Conservation (phyloP, 495 filamentous ascomycete species). For the Aspergillus haitiensis region DNA sequence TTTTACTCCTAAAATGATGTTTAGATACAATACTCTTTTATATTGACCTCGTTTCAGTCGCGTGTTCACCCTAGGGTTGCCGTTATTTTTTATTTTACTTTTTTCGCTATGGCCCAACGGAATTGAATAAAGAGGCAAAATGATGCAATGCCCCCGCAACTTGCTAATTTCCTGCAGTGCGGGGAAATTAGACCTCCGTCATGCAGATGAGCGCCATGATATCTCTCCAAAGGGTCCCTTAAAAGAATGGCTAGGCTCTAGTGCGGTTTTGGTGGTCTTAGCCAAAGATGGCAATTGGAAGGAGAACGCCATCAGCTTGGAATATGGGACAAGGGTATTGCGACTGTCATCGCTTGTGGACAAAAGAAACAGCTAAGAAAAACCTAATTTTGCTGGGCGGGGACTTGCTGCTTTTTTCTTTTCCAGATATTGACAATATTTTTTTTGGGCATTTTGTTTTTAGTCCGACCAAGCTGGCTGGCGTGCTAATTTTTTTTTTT, state of each 20-base stretch:
- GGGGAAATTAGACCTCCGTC: constrained; percentile 17
- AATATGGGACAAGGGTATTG: background rate
- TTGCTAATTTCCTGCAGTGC: constrained; percentile 20
- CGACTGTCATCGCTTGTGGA: constrained; percentile 10
- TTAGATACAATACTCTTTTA: no score
- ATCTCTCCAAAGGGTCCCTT: constrained; percentile 13
- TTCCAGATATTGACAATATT: background rate
- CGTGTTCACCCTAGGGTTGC: constrained; percentile 5
- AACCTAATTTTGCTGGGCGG: background rate
- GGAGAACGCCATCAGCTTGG: constrained; percentile 6
- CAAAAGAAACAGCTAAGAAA: background rate
- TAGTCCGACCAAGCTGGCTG: background rate
- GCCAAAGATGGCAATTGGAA: constrained; percentile 18
- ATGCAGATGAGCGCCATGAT: constrained; percentile 9
- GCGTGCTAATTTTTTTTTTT: no score
- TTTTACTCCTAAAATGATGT: constrained; percentile 7
- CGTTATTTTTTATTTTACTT: background rate
- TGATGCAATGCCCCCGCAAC: constrained; percentile 23
- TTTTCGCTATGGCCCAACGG: constrained; percentile 8
- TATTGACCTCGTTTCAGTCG: background rate
- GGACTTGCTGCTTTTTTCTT: constrained; percentile 4
- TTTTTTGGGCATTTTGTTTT: background rate
- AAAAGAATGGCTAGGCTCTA: constrained; percentile 11
- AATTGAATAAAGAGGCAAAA: constrained; percentile 8
- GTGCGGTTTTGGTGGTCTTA: constrained; percentile 6